These are phyloP conservation scores for Colletotrichum sp. DNA, from an alignment of 2,329 filamentous ascomycete genomes.

Conservation along the genomic window DNA sequence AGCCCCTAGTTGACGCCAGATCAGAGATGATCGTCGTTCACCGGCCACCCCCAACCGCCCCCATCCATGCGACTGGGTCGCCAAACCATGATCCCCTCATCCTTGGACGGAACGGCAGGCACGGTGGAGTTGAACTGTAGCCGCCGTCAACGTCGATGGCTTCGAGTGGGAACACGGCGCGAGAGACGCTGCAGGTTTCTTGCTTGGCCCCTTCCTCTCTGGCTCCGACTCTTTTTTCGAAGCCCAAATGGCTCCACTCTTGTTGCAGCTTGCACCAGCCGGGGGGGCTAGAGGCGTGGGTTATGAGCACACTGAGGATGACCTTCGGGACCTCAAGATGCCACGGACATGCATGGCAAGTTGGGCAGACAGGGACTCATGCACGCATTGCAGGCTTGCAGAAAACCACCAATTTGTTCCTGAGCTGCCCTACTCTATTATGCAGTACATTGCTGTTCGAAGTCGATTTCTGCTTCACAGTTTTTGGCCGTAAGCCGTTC, in stretches of 20 bases:
- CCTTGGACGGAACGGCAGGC: constrained; percentile 3
- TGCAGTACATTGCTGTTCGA: not conserved
- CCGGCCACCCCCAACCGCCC: not conserved
- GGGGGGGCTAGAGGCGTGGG: not conserved
- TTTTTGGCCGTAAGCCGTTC: not conserved
- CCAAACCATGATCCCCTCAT: not conserved
- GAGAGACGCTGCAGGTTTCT: not conserved
- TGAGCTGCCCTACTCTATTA: not conserved
- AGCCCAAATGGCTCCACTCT: not conserved
- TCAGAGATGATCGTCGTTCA: constrained; percentile 7
- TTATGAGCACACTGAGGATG: not conserved
- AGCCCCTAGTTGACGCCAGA: not conserved
- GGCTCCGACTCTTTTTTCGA: not conserved
- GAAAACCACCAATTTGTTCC: not conserved
- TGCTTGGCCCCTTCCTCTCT: not conserved
- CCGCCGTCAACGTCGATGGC: constrained; percentile 1
- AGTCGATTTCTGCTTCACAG: not conserved
- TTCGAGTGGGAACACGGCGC: constrained; percentile 4
- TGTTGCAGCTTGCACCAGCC: constrained; percentile 4
- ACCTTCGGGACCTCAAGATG: not conserved
- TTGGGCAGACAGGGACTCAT: not conserved
- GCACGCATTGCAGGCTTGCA: not conserved
- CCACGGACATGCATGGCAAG: not conserved
- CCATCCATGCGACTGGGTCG: not conserved
- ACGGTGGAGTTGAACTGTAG: constrained; percentile 1